Percentiles rank a stretch among this genome's conserved stretches.
These are phyloP conservation scores for Pseudogymnoascus sp. DNA, from an alignment of 2,329 filamentous ascomycete genomes.

Conservation along the genomic window DNA sequence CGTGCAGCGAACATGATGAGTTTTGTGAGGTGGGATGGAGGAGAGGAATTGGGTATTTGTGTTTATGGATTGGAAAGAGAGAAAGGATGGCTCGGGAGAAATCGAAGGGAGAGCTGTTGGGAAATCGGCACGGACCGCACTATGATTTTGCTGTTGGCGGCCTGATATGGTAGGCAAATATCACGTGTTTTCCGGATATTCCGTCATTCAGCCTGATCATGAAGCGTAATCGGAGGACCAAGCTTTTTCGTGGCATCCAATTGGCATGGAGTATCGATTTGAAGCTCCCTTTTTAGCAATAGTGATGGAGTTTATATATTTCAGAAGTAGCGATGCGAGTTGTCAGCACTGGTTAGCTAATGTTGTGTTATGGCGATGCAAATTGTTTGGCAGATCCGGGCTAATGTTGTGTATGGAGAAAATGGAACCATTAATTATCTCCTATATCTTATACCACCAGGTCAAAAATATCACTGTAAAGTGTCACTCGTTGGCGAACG, in stretches of 20 bases:
- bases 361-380: neutral
- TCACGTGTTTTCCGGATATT: neutral
- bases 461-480: neutral
- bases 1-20: slow-evolving; percentile 67
- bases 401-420: neutral
- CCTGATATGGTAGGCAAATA: neutral
- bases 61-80: slow-evolving; percentile 11
- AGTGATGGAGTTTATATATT: neutral
- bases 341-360: neutral
- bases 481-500: neutral
- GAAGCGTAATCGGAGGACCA: neutral
- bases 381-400: neutral
- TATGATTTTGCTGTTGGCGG: neutral
- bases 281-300: neutral
- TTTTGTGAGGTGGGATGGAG: slow-evolving; percentile 15
- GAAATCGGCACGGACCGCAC: slow-evolving; percentile 7
- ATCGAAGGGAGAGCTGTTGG: slow-evolving; percentile 6
- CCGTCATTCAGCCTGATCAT: slow-evolving; percentile 8
- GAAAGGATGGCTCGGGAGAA: slow-evolving; percentile 9
- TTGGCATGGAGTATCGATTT: neutral
- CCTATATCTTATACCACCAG: neutral
- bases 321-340: neutral
- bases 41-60: slow-evolving; percentile 15
- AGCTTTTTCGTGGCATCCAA: neutral
- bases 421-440: neutral